Evolutionary conservation across 345 rosid genomes (phyloP).

Genomic region (Populus simonii): DNA sequence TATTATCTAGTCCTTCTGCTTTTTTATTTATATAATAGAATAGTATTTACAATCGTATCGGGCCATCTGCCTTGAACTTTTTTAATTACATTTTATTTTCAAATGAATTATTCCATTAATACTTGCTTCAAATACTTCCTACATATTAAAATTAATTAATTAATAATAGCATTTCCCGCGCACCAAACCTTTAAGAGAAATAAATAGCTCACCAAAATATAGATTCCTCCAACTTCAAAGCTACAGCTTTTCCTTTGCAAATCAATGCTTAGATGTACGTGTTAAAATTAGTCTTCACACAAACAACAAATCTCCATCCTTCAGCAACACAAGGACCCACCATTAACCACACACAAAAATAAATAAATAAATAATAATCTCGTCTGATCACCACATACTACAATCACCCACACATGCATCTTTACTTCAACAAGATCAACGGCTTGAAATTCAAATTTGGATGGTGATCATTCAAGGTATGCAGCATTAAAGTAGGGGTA

Average conservation of each 20-base stretch:
- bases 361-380: not conserved
- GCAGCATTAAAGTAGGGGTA: conserved; percentile 4
- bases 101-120: too few species aligned
- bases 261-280: not conserved
- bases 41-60: too few species aligned
- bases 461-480: not conserved
- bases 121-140: too few species aligned
- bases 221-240: conserved; percentile 9
- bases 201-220: not conserved
- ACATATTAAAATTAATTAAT: too few species aligned
- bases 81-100: too few species aligned
- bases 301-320: not conserved
- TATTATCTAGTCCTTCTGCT: too few species aligned
- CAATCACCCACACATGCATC: not conserved
- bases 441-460: conserved; percentile 31
- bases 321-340: conserved; percentile 22
- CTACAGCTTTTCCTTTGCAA: conserved; percentile 1
- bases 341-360: not conserved
- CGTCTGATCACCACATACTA: not conserved
- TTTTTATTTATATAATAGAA: too few species aligned
- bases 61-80: too few species aligned
- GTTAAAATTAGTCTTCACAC: not conserved
- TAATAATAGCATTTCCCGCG: not conserved
- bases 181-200: not conserved
- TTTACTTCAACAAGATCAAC: conserved; percentile 19